Conservation (phyloP, 192 early-diverging fungal species). For the Radiomyces spectabilis region DNA sequence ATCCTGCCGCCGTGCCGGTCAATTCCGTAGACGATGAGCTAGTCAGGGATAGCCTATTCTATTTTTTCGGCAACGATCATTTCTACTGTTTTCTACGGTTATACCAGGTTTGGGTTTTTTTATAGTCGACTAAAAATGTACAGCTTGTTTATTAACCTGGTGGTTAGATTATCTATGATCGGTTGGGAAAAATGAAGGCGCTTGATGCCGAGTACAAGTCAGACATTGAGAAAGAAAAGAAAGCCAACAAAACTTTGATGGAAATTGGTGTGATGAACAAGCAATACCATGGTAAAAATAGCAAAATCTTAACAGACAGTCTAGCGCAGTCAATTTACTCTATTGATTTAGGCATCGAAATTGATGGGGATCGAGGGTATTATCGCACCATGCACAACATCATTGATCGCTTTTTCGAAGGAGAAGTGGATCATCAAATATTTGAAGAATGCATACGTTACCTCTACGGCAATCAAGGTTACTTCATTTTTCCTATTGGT, state of each 20-base stretch:
- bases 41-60: too few relatives aligned
- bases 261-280: too few relatives aligned
- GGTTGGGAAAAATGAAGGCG: conserved; percentile 1
- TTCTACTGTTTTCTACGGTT: conserved; percentile 89
- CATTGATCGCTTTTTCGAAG: conserved; percentile 67
- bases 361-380: conserved; percentile 53
- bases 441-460: conserved; percentile 86
- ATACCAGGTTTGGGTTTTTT: conserved; percentile 54
- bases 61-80: conserved; percentile 79
- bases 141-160: background rate
- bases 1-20: too few relatives aligned
- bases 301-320: background rate
- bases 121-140: background rate
- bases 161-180: conserved; percentile 8
- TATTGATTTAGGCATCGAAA: conserved; percentile 29
- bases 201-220: background rate
- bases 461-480: conserved; percentile 84
- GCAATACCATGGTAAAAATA: conserved; percentile 30
- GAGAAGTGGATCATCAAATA: conserved; percentile 63
- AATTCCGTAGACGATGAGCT: too few relatives aligned
- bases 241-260: conserved; percentile 26
- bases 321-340: background rate
- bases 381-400: conserved; percentile 72
- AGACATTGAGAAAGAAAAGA: background rate
- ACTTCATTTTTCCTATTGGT: conserved; percentile 84